phyloP scores from a whole-genome alignment of 78 protist genomes.

The Bigelowiella natans region DNA sequence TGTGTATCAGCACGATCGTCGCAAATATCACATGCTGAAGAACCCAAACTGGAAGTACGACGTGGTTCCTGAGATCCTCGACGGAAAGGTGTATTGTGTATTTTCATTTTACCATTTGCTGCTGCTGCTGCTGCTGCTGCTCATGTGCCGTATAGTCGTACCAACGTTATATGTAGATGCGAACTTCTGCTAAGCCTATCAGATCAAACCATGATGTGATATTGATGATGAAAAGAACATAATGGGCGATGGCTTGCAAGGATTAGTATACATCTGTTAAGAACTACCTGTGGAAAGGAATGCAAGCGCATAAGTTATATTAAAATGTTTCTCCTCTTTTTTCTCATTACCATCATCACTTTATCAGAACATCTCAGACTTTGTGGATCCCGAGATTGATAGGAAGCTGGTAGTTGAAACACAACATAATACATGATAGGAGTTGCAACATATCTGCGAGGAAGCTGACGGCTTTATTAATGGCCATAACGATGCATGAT shows the following conservation, averaged over 20 bases:
- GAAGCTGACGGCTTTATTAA: no score
- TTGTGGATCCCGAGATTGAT: slow-evolving; percentile 78
- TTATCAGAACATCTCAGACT: slow-evolving; percentile 85
- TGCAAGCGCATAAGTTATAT: neutral
- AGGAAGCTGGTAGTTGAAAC: neutral
- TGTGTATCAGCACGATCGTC: neutral
- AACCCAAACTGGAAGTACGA: slow-evolving; percentile 74
- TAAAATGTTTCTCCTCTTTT: neutral
- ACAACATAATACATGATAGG: no score
- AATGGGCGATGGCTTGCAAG: slow-evolving; percentile 21
- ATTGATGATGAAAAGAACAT: neutral
- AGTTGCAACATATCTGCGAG: no score
- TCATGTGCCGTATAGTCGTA: no score
- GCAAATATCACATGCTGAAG: neutral
- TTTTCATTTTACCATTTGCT: no score
- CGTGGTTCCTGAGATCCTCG: slow-evolving; percentile 90
- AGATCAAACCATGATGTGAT: neutral
- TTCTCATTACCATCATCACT: no score
- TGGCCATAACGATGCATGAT: no score
- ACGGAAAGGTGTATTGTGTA: slow-evolving; percentile 84
- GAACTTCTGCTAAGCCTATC: slow-evolving; percentile 17
- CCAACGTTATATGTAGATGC: no score
- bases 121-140: no score
- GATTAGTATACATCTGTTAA: slow-evolving; percentile 14
- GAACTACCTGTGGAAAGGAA: neutral